Evolutionary conservation across 177 flowering plant genomes (phyloP), one percentile per base, ranked within the genome.

Genomic region (Vitis hybrid): DNA sequence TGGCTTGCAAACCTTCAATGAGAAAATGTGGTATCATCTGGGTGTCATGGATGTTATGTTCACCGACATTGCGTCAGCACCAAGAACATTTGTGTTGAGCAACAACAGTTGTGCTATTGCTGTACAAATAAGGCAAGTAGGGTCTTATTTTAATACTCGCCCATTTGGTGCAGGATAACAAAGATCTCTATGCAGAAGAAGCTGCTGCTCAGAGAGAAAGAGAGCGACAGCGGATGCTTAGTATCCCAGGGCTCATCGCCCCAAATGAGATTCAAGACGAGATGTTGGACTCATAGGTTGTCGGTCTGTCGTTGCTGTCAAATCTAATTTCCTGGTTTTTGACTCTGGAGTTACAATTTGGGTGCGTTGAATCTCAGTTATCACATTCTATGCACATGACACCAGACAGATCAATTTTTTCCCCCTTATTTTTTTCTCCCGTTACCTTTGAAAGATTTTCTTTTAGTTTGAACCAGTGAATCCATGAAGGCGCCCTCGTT

Each of bases 201-300:
- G 91, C 98, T 65, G 99, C 98, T 66, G 94, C 91, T 58, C 97
- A 90, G 79, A 85, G 87, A 71, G 98, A 93, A 49, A 84, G 86
- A 71, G 98, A 95, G 76, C 82, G 99, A 52, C 94, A 93, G 66
- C 74, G 97, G 54, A 93, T 90, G 95, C 90, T 91, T 51, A 74
- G 87, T 1, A 93, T 95, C 66, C 99, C 99, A 1, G 99, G 99
- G 64, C 93, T 95, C 49, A 88, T 93, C 71, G 96, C 99, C 18
- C 99, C 98, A 0, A 95, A 83, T 54, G 98, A 95, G 80, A 84
- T 93, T 45, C 98, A 93, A 76, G 99, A 95, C 64, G 99, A 95
- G 79, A 95, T 95, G 99, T 77, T 87, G 70, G 99, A 95, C 75
- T 90, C 97, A 18, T 93, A 87, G 78, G 54, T 67, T n/a, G 55